Evolutionary conservation across 805 yeast genomes (phyloP), one percentile per base, ranked within the genome.

Genomic region (Zygotorulaspora chibaensis): DNA sequence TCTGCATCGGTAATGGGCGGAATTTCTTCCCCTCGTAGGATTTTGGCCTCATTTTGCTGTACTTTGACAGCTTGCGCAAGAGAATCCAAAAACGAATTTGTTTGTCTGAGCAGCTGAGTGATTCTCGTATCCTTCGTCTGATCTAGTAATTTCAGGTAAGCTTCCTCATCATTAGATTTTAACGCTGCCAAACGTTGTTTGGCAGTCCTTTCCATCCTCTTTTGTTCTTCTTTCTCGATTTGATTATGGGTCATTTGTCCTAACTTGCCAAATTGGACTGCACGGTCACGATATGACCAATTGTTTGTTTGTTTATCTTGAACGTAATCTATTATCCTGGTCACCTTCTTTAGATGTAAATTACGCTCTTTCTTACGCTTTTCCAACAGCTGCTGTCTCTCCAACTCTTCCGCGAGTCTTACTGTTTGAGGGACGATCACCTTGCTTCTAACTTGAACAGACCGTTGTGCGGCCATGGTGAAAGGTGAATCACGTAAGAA

Each of bases 91-190:
- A 86, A 86, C 12, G 75, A 67, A 63, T 86, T 86, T 8, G 95
- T 86, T 64, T 86, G 95, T 59, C 75, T 83, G 62, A 86, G 75
- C 63, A 86, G 73, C 66, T 86, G 95, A 1, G 93, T 85, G 56
- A 86, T 83, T 77, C 95, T 80, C 35, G 87, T 85, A 68, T 86
- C 95, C 63, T 86, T 86, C 3, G 95, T 86, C 66, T 85, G 89
- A 63, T 86, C 93, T 63, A 86, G 74, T 59, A 86, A 76, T 61
- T 85, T 85, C 63, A 86, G 76, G 69, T 86, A 86, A 2, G 93
- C 93, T 61, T 86, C 95, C 66, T 86, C 95, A 70, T 86, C 95
- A 63, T 86, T 85, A 13, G 90, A 86, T 65, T 83, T 84, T 72
- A 86, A 77, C 25, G 93, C 93, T 59, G 83, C 89, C 67, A 86